These are phyloP conservation scores for Gloeophyllum trabeum DNA, from an alignment of 768 basidiomycete genomes.

Conservation along the genomic window DNA sequence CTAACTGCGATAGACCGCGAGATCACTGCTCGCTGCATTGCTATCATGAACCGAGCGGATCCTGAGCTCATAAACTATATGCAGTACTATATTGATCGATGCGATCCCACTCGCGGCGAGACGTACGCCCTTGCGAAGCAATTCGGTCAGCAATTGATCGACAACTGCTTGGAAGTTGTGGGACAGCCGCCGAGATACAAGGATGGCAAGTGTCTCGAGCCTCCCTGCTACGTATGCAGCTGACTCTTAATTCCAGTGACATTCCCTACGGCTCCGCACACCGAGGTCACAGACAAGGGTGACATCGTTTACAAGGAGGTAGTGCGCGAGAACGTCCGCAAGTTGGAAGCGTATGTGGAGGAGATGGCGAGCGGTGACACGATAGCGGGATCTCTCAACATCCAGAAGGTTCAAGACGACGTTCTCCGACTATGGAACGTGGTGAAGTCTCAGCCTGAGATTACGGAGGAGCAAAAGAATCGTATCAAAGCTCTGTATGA, in stretches of 20 bases:
- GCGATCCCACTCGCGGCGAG: slow-evolving; percentile 73
- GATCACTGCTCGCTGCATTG: slow-evolving; percentile 94
- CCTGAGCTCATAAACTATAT: slow-evolving; percentile 87
- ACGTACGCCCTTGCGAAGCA: slow-evolving; percentile 94
- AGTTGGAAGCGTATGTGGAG: slow-evolving; percentile 94
- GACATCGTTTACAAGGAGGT: slow-evolving; percentile 94
- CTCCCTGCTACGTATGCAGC: background rate
- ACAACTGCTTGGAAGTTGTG: slow-evolving; percentile 84
- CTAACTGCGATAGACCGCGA: slow-evolving; percentile 92
- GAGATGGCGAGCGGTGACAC: slow-evolving; percentile 97
- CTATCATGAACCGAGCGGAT: slow-evolving; percentile 96
- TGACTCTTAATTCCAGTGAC: slow-evolving; percentile 46
- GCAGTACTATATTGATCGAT: slow-evolving; percentile 88
- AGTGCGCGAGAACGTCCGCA: slow-evolving; percentile 91
- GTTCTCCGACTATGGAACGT: slow-evolving; percentile 96
- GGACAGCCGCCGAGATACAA: slow-evolving; percentile 85
- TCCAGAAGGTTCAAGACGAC: slow-evolving; percentile 96
- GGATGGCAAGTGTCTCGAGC: slow-evolving; percentile 54
- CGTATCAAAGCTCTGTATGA: slow-evolving; percentile 93
- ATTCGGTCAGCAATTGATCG: slow-evolving; percentile 90
- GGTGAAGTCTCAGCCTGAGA: slow-evolving; percentile 94
- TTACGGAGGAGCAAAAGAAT: slow-evolving; percentile 94
- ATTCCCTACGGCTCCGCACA: slow-evolving; percentile 95
- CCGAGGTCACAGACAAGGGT: slow-evolving; percentile 87
- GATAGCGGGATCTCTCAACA: slow-evolving; percentile 74